Evolutionary conservation across 1,284 basidiomycete genomes (phyloP), one percentile per base, ranked within the genome.

Genomic region (Cutaneotrichosporon arboriforme): DNA sequence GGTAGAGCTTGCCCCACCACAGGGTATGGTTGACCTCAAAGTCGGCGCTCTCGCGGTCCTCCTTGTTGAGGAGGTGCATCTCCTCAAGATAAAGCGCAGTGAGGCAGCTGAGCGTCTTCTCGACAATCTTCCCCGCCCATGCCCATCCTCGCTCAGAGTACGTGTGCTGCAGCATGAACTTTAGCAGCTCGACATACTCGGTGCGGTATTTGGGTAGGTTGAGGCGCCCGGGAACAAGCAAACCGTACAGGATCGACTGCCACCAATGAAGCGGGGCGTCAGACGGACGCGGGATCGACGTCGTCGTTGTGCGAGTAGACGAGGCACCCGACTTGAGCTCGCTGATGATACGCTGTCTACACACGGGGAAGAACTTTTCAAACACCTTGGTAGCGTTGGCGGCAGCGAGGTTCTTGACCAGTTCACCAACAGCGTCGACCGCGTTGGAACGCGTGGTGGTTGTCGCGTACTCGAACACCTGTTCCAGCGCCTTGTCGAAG

Each of bases 201-300:
- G 41, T 42, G 14, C 64, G 64, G 58, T 62, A 57, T 12, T 45
- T 51, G 12, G 60, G 67, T 60, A 47, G 67, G 33, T 49, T 49
- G 8, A 70, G 47, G 20, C 67, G 59, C 9, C 69, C 66, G 9
- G 68, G 66, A 14, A 70, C 63, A 13, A 73, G 60, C 43, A 65
- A 60, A 20, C 68, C 67, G 51, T 66, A 65, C 35, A 72, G 46
- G 40, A 72, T 69, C 4, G 59, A 72, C 52, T 65, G 70, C 62
- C 47, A 92, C 90, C 93, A 97, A 72, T 97, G 92, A 49, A 98
- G 77, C 1, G 90, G 87, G 2, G 90, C 92, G 66, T 98, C 94
- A 7, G 88, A 88, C 4, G 90, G 84, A 2, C 89, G 80, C 0
- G 90, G 87, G 17, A 83, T 81, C 59, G 86, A 83, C 0, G 90